Percentiles rank a stretch among this genome's conserved stretches.
These are phyloP conservation scores for Chloranthus sessilifolius DNA, from an alignment of 164 flowering plant species.

Conservation along the genomic window DNA sequence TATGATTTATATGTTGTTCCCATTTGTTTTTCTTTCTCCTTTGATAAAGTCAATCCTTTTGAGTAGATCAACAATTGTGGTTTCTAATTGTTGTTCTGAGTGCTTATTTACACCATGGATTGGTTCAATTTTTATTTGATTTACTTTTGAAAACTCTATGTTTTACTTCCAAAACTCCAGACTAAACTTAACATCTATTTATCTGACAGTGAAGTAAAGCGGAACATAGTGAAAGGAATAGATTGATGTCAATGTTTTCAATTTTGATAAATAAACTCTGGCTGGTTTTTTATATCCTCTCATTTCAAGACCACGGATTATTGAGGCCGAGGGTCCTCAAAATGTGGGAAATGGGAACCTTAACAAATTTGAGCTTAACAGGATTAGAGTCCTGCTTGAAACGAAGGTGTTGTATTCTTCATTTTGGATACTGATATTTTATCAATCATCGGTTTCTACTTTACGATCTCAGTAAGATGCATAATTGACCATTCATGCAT, in stretches of 20 bases:
- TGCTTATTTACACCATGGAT: constrained; percentile 10
- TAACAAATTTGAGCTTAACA: too few species aligned
- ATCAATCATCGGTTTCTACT: neutral
- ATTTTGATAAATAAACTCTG: neutral
- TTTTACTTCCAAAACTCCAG: neutral
- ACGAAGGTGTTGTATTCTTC: neutral
- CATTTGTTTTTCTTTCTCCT: constrained; percentile 4
- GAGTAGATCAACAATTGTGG: constrained; percentile 15
- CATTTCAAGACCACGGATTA: too few species aligned
- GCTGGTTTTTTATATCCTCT: neutral
- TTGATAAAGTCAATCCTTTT: constrained; percentile 15
- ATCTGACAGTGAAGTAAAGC: too few species aligned
- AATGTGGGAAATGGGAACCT: too few species aligned
- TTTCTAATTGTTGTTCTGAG: constrained; percentile 6
- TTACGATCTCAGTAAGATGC: too few species aligned
- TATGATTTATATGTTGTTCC: constrained; percentile 15
- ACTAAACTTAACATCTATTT: too few species aligned
- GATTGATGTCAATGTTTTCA: neutral
- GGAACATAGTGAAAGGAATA: neutral
- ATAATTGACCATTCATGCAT: too few species aligned
- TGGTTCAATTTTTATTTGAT: constrained; percentile 1
- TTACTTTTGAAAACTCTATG: constrained; percentile 2
- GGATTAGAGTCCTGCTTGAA: neutral
- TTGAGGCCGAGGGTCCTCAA: too few species aligned
- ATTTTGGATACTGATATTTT: too few species aligned